Conservation (phyloP, 331 rosid species). For the Prunus yedoensis region DNA sequence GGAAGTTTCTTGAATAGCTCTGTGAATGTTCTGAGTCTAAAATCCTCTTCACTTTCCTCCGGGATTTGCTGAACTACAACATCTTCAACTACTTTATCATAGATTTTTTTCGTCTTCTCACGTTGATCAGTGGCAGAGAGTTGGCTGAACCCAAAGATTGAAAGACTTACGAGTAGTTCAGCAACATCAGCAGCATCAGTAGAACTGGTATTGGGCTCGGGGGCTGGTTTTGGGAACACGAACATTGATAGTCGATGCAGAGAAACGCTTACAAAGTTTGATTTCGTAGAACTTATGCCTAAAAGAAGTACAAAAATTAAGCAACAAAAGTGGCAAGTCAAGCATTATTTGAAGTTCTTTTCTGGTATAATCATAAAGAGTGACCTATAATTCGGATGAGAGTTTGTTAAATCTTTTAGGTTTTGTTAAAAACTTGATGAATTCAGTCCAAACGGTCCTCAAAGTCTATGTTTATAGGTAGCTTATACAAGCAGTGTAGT, state of each 20-base stretch:
- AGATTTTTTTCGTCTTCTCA: neutral
- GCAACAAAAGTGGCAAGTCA: too few relatives aligned
- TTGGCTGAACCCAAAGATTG: neutral
- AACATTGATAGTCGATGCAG: neutral
- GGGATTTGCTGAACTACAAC: neutral
- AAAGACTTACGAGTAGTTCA: neutral
- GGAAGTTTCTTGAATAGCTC: neutral
- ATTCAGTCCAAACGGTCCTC: too few relatives aligned
- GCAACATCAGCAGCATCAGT: neutral
- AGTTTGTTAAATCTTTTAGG: too few relatives aligned
- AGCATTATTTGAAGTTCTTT: too few relatives aligned
- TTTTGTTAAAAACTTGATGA: too few relatives aligned
- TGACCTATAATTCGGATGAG: too few relatives aligned
- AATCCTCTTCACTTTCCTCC: neutral
- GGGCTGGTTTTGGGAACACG: neutral
- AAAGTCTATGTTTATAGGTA: too few relatives aligned
- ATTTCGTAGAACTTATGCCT: too few relatives aligned
- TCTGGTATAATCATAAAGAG: too few relatives aligned
- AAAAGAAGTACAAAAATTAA: too few relatives aligned
- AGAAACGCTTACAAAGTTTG: too few relatives aligned
- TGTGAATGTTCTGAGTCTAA: neutral
- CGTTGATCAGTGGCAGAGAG: neutral
- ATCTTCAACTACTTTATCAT: neutral
- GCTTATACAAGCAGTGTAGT: too few relatives aligned
- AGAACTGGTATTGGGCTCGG: neutral